Conservation (phyloP, 176 grass and related monocot species). For the Raddia guianensis region DNA sequence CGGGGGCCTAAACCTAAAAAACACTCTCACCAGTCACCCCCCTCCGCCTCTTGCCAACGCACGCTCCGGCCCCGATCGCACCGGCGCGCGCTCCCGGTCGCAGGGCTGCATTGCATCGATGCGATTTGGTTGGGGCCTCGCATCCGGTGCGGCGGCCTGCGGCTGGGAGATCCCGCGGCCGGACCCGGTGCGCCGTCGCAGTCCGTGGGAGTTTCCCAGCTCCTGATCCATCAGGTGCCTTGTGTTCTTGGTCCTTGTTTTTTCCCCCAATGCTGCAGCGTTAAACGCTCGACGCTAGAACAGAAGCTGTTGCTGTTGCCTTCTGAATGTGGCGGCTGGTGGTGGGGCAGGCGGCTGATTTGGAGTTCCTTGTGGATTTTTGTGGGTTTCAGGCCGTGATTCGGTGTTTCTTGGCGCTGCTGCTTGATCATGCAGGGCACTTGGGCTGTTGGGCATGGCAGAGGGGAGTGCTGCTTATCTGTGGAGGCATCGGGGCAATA, state of each 20-base stretch:
- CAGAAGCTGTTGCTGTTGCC: background rate
- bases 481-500: slow-evolving; percentile 6
- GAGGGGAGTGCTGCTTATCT: slow-evolving; percentile 23
- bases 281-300: background rate
- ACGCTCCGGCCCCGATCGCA: no score
- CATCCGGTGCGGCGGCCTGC: slow-evolving; percentile 41
- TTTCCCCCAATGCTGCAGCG: background rate
- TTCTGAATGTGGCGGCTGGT: background rate
- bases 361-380: background rate
- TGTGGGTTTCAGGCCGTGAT: background rate
- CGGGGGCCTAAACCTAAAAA: no score
- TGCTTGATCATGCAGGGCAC: background rate
- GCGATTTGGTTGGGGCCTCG: slow-evolving; percentile 38
- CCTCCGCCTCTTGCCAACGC: no score
- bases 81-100: no score
- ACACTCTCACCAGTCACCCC: no score
- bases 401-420: background rate
- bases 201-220: background rate
- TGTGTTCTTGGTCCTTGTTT: background rate
- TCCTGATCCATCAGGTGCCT: slow-evolving; percentile 24
- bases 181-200: slow-evolving; percentile 17
- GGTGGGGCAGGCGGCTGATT: background rate
- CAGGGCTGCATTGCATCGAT: slow-evolving; percentile 34
- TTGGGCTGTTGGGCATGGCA: background rate
- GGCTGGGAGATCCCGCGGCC: slow-evolving; percentile 26